Percentiles rank a stretch among this genome's conserved stretches.
phyloP scores from a whole-genome alignment of 2,329 filamentous ascomycete species.

The Colletotrichum scovillei region DNA sequence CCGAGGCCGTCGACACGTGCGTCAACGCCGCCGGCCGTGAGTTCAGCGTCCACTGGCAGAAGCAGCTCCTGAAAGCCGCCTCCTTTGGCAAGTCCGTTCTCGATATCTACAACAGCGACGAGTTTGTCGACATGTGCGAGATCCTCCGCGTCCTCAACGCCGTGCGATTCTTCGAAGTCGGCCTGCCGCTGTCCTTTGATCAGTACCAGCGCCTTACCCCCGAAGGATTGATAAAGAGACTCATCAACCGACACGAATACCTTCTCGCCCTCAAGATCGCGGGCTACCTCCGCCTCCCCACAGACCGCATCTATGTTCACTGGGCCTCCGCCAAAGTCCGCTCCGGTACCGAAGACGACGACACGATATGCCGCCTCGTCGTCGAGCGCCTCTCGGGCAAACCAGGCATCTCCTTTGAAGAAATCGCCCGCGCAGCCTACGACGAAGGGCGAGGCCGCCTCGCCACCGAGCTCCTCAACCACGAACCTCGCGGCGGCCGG shows the following conservation, averaged over 20 bases:
- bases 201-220: constrained; percentile 93
- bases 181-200: constrained; percentile 90
- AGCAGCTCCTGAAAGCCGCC: constrained; percentile 92
- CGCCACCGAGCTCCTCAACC: constrained; percentile 90
- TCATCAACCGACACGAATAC: constrained; percentile 92
- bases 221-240: constrained; percentile 84
- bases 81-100: constrained; percentile 98
- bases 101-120: constrained; percentile 97
- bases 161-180: constrained; percentile 90
- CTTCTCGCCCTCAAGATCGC: constrained; percentile 89
- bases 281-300: constrained; percentile 85
- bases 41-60: constrained; percentile 92
- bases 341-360: constrained; percentile 85
- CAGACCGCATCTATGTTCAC: constrained; percentile 92
- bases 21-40: constrained; percentile 94
- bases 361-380: constrained; percentile 85
- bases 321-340: constrained; percentile 97
- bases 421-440: constrained; percentile 91
- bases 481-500: constrained; percentile 93
- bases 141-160: constrained; percentile 92
- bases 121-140: constrained; percentile 99
- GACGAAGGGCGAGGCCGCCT: constrained; percentile 92
- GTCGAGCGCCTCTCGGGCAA: constrained; percentile 89
- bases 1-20: constrained; percentile 93
- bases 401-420: constrained; percentile 93